Evolutionary conservation across 768 basidiomycete species (phyloP).

Genomic region (Leccinum imitatum): DNA sequence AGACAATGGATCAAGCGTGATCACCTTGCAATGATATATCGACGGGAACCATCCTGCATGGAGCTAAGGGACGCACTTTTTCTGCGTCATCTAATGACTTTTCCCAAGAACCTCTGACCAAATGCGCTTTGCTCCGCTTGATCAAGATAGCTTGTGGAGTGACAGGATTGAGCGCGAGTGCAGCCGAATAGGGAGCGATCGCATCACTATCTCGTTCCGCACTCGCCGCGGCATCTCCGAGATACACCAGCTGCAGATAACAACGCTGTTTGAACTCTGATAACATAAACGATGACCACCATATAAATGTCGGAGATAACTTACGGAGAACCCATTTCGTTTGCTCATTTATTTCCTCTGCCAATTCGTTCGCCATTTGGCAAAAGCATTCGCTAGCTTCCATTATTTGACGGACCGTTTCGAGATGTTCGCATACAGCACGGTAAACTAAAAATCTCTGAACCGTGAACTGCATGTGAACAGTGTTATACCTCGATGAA

Average conservation of each 20-base stretch:
- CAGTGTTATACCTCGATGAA: neutral
- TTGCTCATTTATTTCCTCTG: neutral
- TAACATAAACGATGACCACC: neutral
- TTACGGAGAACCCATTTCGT: neutral
- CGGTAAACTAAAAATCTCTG: neutral
- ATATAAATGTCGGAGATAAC: neutral
- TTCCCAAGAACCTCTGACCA: too few species aligned
- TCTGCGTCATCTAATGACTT: too few species aligned
- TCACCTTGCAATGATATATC: neutral
- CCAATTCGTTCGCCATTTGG: neutral
- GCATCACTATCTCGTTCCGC: neutral
- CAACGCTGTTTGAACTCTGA: neutral
- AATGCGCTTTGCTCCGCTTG: too few species aligned
- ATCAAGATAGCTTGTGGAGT: neutral
- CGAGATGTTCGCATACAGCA: neutral
- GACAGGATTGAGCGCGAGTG: neutral
- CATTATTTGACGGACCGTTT: neutral
- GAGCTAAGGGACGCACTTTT: too few species aligned
- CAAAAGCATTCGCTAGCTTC: neutral
- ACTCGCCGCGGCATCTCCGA: neutral
- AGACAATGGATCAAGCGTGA: too few species aligned
- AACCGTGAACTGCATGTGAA: neutral
- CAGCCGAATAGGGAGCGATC: neutral
- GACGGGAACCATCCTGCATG: neutral
- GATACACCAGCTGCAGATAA: neutral